Base-by-base conservation (phyloP, 805 yeast genomes). In the Cyberlindnera mrakii region DNA sequence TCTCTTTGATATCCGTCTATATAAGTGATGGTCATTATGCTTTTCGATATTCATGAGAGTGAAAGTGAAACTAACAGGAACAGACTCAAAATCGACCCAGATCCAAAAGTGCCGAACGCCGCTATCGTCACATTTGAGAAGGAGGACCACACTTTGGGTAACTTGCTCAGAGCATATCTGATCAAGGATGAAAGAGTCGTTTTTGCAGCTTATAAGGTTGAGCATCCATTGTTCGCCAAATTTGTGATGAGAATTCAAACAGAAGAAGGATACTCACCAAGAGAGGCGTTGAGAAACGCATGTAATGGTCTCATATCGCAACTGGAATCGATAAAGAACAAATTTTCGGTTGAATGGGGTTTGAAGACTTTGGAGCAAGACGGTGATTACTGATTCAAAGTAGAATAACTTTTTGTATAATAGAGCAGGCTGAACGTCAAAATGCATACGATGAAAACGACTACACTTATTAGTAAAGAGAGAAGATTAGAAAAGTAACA, bases 61-160 rank as follows among this genome's bases (percentile, higher is more conserved):
- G 13, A 17, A 14, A 13, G 17, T 15, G 6, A 5, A 18, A 8
- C 25, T 30, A 47, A 53, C 46, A 46, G 48, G 52, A 27, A 44
- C 41, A 82, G 87, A 63, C 74, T 93, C 48, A 81, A 82, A 48
- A 80, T 93, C 42, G 84, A 89, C 27, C 96, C 97, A 7, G 99
- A 93, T 66, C 80, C 95, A 44, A 85, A 90, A 57, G 93, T 91
- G 30, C 96, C 98, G 18, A 93, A 93, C 62, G 95, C 98, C 36
- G 90, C 95, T 37, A 78, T 90, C 47, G 76, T 93, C 53, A 88
- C 87, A 49, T 88, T 93, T 54, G 98, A 93, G 65, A 83, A 96
- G 61, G 99, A 93, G 64, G 99, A 93, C 64, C 99, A 93, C 62
- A 93, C 99, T 4, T 72, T 93, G 46, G 99, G 96, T 23, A 93